phyloP scores from a whole-genome alignment of 2,329 filamentous ascomycete genomes.

The Polytolypa hystricis region DNA sequence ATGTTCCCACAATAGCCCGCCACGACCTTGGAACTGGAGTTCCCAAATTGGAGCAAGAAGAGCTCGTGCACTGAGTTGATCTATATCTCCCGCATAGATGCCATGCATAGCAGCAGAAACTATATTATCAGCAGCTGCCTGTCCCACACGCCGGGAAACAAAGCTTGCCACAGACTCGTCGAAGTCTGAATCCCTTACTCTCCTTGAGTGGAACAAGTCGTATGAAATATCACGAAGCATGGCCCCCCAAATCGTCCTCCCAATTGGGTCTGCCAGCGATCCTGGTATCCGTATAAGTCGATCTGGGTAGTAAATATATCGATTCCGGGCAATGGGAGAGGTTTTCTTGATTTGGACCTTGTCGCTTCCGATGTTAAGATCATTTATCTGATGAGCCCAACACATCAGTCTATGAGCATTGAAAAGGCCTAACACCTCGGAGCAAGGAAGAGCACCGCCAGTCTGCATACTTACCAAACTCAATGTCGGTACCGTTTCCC shows the following conservation, averaged over 20 bases:
- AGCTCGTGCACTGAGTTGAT: constrained; percentile 62
- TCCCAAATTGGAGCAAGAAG: constrained; percentile 43
- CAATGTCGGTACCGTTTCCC: constrained; percentile 55
- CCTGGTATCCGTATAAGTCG: constrained; percentile 57
- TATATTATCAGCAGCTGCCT: constrained; percentile 56
- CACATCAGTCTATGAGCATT: no score
- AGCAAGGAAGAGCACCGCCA: neutral
- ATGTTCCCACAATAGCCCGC: constrained; percentile 18
- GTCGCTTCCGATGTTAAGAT: constrained; percentile 46
- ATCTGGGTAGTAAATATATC: constrained; percentile 83
- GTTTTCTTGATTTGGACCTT: constrained; percentile 43
- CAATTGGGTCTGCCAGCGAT: constrained; percentile 43
- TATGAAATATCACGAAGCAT: constrained; percentile 20
- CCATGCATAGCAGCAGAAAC: constrained; percentile 70
- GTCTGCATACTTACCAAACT: constrained; percentile 54
- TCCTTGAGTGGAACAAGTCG: constrained; percentile 21
- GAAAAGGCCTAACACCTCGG: neutral
- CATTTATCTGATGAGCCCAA: constrained; percentile 38
- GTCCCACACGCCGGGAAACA: constrained; percentile 44
- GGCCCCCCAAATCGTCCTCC: constrained; percentile 36
- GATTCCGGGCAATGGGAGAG: constrained; percentile 47
- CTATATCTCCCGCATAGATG: constrained; percentile 83
- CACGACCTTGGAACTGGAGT: constrained; percentile 29
- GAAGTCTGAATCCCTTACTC: constrained; percentile 17
- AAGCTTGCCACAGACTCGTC: constrained; percentile 53